Evolutionary conservation across 2,329 filamentous ascomycete genomes (phyloP).

Genomic region (Penicillium oxalicum): DNA sequence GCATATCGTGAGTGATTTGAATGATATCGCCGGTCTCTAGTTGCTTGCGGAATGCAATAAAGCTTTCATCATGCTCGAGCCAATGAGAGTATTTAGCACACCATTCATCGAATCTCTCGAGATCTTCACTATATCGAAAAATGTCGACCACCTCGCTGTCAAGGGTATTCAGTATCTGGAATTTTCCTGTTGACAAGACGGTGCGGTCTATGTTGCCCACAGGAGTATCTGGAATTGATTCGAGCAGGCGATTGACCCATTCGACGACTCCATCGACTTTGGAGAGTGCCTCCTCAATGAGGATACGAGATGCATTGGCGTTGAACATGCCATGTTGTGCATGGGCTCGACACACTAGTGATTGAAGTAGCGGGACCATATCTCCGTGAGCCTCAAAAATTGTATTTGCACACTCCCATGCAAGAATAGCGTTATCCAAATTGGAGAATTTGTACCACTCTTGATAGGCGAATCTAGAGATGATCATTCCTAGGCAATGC

Average conservation of each 20-base stretch:
- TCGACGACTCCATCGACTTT: constrained; percentile 10
- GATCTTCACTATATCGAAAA: constrained; percentile 8
- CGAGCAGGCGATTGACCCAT: no score
- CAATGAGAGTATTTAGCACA: constrained; percentile 4
- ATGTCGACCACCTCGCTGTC: constrained; percentile 1
- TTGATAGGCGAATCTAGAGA: constrained; percentile 15
- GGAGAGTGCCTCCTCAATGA: constrained; percentile 11
- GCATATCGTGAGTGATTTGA: neutral
- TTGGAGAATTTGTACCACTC: constrained; percentile 19
- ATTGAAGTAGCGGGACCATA: constrained; percentile 15
- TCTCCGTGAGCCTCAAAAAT: constrained; percentile 10
- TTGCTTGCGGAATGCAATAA: neutral
- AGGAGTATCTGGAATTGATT: constrained; percentile 1
- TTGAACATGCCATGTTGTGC: constrained; percentile 17
- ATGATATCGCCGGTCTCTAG: neutral
- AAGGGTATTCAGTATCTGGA: constrained; percentile 10
- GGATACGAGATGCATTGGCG: constrained; percentile 3
- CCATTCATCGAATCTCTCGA: constrained; percentile 9
- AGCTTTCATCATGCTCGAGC: constrained; percentile 9
- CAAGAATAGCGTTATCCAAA: constrained; percentile 14
- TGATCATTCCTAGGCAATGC: constrained; percentile 13
- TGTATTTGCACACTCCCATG: constrained; percentile 20
- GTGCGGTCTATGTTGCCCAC: constrained; percentile 8
- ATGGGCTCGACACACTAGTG: constrained; percentile 10
- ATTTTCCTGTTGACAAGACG: constrained; percentile 11